These are phyloP conservation scores for Penicillium waksmanii DNA, from an alignment of 495 filamentous ascomycete genomes.

Conservation along the genomic window DNA sequence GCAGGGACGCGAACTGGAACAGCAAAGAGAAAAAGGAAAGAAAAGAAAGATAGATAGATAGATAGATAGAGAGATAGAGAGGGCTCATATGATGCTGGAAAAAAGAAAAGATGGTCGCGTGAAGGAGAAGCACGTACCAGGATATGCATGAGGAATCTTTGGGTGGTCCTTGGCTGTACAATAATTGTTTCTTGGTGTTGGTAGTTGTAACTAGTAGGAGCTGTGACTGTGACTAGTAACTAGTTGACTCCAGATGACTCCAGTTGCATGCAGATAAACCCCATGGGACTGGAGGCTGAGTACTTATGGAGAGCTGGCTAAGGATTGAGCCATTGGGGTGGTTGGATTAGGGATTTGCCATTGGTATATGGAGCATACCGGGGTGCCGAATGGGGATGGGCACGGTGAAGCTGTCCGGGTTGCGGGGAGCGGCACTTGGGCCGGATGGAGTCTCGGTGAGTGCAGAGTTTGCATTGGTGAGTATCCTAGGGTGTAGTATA, in stretches of 20 bases:
- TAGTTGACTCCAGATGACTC: neutral
- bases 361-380: constrained; percentile 10
- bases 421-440: constrained; percentile 29
- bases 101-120: constrained; percentile 19
- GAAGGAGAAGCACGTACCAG: constrained; percentile 39
- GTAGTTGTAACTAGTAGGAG: neutral
- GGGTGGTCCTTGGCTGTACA: neutral
- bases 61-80: neutral
- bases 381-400: constrained; percentile 21
- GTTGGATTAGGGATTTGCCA: constrained; percentile 16
- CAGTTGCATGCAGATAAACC: neutral
- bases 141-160: constrained; percentile 46
- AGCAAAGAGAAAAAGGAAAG: no score
- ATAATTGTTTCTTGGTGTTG: neutral
- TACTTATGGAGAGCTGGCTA: constrained; percentile 17
- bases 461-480: constrained; percentile 3
- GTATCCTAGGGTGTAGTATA: neutral
- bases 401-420: constrained; percentile 38
- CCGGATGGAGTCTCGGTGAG: constrained; percentile 50
- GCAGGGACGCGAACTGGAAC: no score
- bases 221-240: neutral
- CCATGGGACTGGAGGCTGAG: constrained; percentile 5
- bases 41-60: no score
- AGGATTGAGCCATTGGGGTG: constrained; percentile 29
- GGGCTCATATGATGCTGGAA: neutral